These are phyloP conservation scores for Perkinsela sp. DNA, from an alignment of 208 protist species.

Conservation along the genomic window DNA sequence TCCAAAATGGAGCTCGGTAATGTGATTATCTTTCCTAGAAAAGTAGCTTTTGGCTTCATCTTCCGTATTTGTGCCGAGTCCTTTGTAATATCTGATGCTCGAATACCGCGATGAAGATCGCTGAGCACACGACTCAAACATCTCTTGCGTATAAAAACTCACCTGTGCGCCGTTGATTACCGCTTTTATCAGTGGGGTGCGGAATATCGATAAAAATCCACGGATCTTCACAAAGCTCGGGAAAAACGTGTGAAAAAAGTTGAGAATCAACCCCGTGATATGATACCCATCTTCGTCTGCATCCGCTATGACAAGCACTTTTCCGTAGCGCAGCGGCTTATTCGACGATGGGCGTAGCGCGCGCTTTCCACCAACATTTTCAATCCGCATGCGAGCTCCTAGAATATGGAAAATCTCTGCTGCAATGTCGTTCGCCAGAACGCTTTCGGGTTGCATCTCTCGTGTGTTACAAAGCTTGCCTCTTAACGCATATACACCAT, in stretches of 20 bases:
- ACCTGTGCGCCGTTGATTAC: conserved; percentile 31
- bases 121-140: conserved; percentile 80
- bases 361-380: conserved; percentile 11
- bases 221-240: conserved; percentile 74
- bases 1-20: conserved; percentile 75
- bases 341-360: conserved; percentile 23
- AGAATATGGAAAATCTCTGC: conserved; percentile 74
- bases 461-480: conserved; percentile 98
- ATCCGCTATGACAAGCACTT: conserved; percentile 99
- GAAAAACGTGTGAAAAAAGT: conserved; percentile 98
- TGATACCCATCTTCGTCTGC: conserved; percentile 99
- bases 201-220: conserved; percentile 96
- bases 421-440: conserved; percentile 82
- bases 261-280: conserved; percentile 99
- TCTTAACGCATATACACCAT: conserved; percentile 97
- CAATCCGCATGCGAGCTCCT: conserved; percentile 64
- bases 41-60: conserved; percentile 99
- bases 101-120: conserved; percentile 53
- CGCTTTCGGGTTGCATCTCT: conserved; percentile 68
- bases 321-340: conserved; percentile 87
- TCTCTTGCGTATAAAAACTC: conserved; percentile 89
- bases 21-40: conserved; percentile 79
- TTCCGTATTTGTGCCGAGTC: conserved; percentile 80
- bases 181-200: conserved; percentile 99
- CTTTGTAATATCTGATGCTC: conserved; percentile 98